A percentile compares a stretch with the other conserved stretches of the same genome.
phyloP scores from a whole-genome alignment of 2,329 filamentous ascomycete genomes.

The Fusarium sp. region DNA sequence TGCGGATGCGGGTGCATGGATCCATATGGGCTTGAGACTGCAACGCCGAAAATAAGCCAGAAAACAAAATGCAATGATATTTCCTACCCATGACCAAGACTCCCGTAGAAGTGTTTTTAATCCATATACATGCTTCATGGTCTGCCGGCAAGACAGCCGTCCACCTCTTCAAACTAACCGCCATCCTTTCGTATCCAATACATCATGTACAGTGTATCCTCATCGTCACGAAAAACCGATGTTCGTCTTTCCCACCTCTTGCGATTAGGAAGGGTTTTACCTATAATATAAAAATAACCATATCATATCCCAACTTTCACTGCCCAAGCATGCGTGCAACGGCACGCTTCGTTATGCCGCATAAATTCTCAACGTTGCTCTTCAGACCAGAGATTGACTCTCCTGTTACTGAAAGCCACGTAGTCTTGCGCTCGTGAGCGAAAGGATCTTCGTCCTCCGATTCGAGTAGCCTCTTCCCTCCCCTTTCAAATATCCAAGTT shows the following conservation, averaged over 20 bases:
- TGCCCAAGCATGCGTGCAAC: conserved; percentile 33
- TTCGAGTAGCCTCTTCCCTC: conserved; percentile 35
- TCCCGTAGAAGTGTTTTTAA: conserved; percentile 40
- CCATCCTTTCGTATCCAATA: conserved; percentile 15
- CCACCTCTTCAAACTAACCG: not conserved
- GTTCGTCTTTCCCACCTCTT: not conserved
- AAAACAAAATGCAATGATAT: conserved; percentile 44
- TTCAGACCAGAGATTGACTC: conserved; percentile 18
- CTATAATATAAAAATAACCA: conserved; percentile 17
- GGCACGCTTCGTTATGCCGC: conserved; percentile 29
- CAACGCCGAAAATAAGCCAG: not conserved
- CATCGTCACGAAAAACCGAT: not conserved
- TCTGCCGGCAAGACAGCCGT: conserved; percentile 34
- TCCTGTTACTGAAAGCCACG: conserved; percentile 24
- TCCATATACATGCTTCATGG: conserved; percentile 44
- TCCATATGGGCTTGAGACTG: not conserved
- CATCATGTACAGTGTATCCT: conserved; percentile 39
- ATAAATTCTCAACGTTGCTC: conserved; percentile 23
- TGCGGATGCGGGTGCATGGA: not conserved
- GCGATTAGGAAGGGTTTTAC: conserved; percentile 1
- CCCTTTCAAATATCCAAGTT: conserved; percentile 41
- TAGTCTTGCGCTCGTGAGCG: conserved; percentile 4
- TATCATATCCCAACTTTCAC: conserved; percentile 9
- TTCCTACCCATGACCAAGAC: conserved; percentile 45
- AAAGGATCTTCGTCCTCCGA: conserved; percentile 15